Evolutionary conservation across 2,329 filamentous ascomycete genomes (phyloP), one percentile per base, ranked within the genome.

Genomic region (Tolypocladium paradoxum): DNA sequence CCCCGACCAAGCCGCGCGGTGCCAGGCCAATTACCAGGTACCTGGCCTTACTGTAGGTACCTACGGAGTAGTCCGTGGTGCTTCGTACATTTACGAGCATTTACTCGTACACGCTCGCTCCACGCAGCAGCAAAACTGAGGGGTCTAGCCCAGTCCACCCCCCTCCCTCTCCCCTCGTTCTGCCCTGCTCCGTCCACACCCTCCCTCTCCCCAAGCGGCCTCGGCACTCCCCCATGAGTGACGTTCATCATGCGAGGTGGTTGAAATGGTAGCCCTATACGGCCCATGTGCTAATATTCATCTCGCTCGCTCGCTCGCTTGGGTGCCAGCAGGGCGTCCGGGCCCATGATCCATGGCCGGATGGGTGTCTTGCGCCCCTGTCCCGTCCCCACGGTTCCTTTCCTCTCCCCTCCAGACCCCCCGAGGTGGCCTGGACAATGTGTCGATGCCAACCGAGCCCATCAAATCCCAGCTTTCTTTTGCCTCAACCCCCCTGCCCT

Each of bases 401-500:
- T 18, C 14, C 22, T 20, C 22, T 47, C 27, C 43, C 9, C 29
- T 9, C 18, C 27, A 34, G 33, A 16, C 43, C 40, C 40, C 37
- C 9, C 22, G 18, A 8, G 22, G 40, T 4, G 14, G 40, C 40
- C 40, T 29, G 40, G 27, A 18, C 40, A 45, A 27, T 43, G 22
- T 43, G 24, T 46, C n/a, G 43, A n/a, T 27, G 47, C 33, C 37
- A 46, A 14, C 49, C 49, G 29, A 43, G 45, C 45, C 48, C 52
- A 16, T 46, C 52, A 38, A 22, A 45, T 51, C 52, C 52, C 52
- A 48, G 52, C 34, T 37, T 60, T 60, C 57, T 52, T 62, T 63
- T 61, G 56, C 62, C 64, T 65, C 61, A 59, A 54, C 55, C 50
- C 53, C 56, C 56, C 56, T 55, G 54, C 40, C 49, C 54, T 48